phyloP scores from a whole-genome alignment of 441 rosid species.

The Breynia disticha region DNA sequence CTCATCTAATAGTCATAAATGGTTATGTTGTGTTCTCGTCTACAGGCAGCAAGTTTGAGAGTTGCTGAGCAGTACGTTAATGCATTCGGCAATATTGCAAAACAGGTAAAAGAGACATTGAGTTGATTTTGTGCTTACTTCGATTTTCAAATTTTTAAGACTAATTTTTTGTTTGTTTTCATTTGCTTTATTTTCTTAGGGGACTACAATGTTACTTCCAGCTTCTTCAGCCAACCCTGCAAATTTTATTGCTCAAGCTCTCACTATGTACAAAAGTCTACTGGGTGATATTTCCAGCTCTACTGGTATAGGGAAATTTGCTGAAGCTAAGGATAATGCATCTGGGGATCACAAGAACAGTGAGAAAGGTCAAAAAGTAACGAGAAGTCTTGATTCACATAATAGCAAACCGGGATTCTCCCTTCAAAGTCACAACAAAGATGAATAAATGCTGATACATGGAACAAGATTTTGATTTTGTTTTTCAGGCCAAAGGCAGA shows the following conservation, averaged over 20 bases:
- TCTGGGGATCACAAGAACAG: slow-evolving; percentile 20
- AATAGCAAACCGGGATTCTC: slow-evolving; percentile 25
- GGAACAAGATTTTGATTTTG: not conserved
- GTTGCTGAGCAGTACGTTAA: slow-evolving; percentile 77
- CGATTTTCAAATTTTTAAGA: not conserved
- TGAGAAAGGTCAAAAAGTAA: slow-evolving; percentile 12
- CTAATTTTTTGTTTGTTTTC: not conserved
- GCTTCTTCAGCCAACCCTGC: slow-evolving; percentile 54
- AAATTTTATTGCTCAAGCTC: slow-evolving; percentile 69
- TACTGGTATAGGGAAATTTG: slow-evolving; percentile 14
- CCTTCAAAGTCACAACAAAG: slow-evolving; percentile 42
- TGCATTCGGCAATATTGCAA: slow-evolving; percentile 82
- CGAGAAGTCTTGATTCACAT: slow-evolving; percentile 13
- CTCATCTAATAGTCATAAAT: slow-evolving; percentile 4
- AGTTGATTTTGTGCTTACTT: not conserved
- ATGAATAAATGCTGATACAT: slow-evolving; percentile 13
- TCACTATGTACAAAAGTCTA: slow-evolving; percentile 68
- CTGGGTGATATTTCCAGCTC: slow-evolving; percentile 26
- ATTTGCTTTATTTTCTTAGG: slow-evolving; percentile 23
- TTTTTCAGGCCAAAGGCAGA: too few relatives aligned
- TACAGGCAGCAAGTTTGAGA: slow-evolving; percentile 89
- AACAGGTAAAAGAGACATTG: slow-evolving; percentile 44
- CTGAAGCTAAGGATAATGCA: slow-evolving; percentile 18
- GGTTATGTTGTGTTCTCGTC: slow-evolving; percentile 13
- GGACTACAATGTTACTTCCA: slow-evolving; percentile 89